Evolutionary conservation across 2,329 filamentous ascomycete genomes (phyloP).

Genomic region (Sarocladium brachiariae): DNA sequence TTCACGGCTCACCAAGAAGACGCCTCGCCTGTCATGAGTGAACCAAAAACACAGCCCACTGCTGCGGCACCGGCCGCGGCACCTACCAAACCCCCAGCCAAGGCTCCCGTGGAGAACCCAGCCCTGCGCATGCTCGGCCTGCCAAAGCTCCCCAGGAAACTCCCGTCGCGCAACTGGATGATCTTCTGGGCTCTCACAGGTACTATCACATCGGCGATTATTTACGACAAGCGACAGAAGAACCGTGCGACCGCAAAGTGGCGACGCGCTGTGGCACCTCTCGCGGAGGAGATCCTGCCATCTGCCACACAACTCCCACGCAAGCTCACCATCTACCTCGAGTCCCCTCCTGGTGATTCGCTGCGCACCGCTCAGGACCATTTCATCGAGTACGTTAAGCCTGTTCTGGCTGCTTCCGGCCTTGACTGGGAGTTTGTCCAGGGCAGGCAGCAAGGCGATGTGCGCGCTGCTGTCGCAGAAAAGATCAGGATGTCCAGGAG

Average conservation of each 20-base stretch:
- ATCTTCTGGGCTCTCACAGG: constrained; percentile 82
- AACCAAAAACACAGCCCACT: constrained; percentile 2
- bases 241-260: constrained; percentile 79
- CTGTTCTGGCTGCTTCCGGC: constrained; percentile 79
- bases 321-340: constrained; percentile 78
- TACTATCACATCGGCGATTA: constrained; percentile 69
- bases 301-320: constrained; percentile 66
- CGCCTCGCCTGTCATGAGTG: neutral
- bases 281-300: constrained; percentile 69
- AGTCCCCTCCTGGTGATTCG: constrained; percentile 80
- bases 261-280: constrained; percentile 76
- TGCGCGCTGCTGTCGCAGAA: constrained; percentile 80
- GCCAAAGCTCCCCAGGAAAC: constrained; percentile 71
- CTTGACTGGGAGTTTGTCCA: constrained; percentile 96
- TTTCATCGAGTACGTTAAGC: constrained; percentile 94
- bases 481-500: constrained; percentile 67
- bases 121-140: constrained; percentile 76
- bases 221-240: constrained; percentile 92
- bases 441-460: constrained; percentile 85
- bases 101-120: constrained; percentile 47
- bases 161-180: constrained; percentile 95
- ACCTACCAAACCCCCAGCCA: constrained; percentile 25
- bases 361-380: constrained; percentile 83
- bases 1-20: neutral
- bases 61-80: constrained; percentile 19